These are phyloP conservation scores for Colletotrichum brevisporum DNA, from an alignment of 2,329 filamentous ascomycete species.

Conservation along the genomic window DNA sequence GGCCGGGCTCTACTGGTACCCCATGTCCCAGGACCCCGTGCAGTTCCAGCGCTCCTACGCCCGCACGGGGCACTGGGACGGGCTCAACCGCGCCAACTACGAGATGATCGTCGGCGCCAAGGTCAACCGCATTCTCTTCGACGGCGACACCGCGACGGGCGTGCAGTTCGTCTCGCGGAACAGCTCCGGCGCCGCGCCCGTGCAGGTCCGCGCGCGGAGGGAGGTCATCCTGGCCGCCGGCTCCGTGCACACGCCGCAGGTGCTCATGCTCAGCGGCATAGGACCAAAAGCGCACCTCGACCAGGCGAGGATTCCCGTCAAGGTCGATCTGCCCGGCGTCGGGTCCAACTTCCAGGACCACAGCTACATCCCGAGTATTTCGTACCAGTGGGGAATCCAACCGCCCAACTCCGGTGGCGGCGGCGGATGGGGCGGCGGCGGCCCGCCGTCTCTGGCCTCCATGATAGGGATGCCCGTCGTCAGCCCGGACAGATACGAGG, in stretches of 20 bases:
- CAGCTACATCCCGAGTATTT: slow-evolving; percentile 44
- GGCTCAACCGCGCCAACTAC: slow-evolving; percentile 45
- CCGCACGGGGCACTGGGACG: slow-evolving; percentile 46
- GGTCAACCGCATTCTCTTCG: slow-evolving; percentile 44
- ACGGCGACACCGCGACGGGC: slow-evolving; percentile 45
- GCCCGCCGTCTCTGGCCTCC: slow-evolving; percentile 42
- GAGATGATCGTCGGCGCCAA: slow-evolving; percentile 45
- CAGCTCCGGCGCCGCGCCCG: slow-evolving; percentile 38
- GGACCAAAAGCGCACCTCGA: slow-evolving; percentile 53
- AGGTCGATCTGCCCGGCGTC: slow-evolving; percentile 60
- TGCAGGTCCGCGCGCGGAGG: slow-evolving; percentile 47
- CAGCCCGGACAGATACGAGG: slow-evolving; percentile 42
- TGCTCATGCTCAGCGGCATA: slow-evolving; percentile 62
- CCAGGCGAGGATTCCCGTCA: slow-evolving; percentile 51
- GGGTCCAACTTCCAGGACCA: slow-evolving; percentile 60
- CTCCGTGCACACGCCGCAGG: slow-evolving; percentile 53
- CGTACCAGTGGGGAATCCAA: slow-evolving; percentile 39
- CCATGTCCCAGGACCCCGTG: slow-evolving; percentile 44
- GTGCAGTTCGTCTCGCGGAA: slow-evolving; percentile 46
- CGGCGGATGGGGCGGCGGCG: slow-evolving; percentile 32
- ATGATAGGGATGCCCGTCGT: slow-evolving; percentile 45
- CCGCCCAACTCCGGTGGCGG: slow-evolving; percentile 30
- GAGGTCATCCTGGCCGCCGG: slow-evolving; percentile 56
- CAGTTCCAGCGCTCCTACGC: slow-evolving; percentile 45
- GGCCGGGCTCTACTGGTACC: slow-evolving; percentile 47